phyloP scores from a whole-genome alignment of 164 flowering plant species.

The Cinnamomum micranthum region DNA sequence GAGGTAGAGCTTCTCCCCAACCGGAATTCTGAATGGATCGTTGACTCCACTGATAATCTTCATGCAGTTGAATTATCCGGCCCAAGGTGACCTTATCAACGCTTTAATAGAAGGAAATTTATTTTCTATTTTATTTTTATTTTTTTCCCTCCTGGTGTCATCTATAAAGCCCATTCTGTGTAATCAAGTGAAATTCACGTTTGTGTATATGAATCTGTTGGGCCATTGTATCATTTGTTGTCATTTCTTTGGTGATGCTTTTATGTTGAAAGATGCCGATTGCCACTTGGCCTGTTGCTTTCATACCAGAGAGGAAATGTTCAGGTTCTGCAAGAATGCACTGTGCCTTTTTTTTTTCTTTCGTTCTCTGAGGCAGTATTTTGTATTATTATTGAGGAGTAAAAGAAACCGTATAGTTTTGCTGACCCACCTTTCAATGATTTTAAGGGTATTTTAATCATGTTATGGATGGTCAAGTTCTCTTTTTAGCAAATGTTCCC shows the following conservation, averaged over 20 bases:
- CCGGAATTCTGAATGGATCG: slow-evolving; percentile 67
- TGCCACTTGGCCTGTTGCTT: background rate
- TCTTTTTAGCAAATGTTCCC: no score
- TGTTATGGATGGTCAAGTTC: no score
- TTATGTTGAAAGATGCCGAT: background rate
- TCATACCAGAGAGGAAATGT: background rate
- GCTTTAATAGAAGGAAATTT: slow-evolving; percentile 23
- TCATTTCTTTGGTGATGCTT: background rate
- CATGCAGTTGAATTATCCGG: slow-evolving; percentile 85
- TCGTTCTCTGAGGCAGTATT: no score
- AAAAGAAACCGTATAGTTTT: no score
- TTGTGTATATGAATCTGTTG: slow-evolving; percentile 8
- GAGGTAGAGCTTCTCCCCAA: slow-evolving; percentile 61
- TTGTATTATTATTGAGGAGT: no score
- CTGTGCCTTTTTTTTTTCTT: background rate
- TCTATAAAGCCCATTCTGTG: background rate
- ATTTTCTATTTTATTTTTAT: slow-evolving; percentile 15
- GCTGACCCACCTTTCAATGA: no score
- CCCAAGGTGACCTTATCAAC: slow-evolving; percentile 55
- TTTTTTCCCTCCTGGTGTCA: slow-evolving; percentile 1
- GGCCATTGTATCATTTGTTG: slow-evolving; percentile 3
- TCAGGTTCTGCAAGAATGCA: background rate
- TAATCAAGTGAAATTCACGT: background rate
- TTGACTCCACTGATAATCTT: slow-evolving; percentile 76
- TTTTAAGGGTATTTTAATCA: no score